phyloP scores from a whole-genome alignment of 164 flowering plant genomes.

The Cinnamomum micranthum region DNA sequence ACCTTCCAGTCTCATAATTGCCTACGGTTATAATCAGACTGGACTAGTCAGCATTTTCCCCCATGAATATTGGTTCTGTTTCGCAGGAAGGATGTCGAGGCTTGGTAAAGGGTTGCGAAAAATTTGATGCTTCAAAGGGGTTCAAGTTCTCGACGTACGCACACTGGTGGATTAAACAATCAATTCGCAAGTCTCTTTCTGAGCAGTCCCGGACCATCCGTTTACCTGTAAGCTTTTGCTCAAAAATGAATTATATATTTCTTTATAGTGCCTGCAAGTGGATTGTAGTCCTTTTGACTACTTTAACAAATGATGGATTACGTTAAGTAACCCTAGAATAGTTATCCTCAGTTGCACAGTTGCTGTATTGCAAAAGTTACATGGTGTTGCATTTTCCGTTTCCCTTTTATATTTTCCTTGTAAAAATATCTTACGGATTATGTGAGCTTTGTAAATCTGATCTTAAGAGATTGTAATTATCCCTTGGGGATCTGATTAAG shows the following conservation, averaged over 20 bases:
- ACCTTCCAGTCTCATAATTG: background rate
- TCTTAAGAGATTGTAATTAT: no score
- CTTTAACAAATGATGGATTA: no score
- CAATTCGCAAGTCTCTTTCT: slow-evolving; percentile 78
- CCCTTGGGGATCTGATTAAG: no score
- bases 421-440: no score
- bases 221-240: slow-evolving; percentile 55
- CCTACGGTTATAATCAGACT: background rate
- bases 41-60: background rate
- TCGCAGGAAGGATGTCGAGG: slow-evolving; percentile 94
- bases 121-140: slow-evolving; percentile 92
- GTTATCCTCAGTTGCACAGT: no score
- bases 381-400: no score
- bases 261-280: background rate
- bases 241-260: background rate
- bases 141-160: slow-evolving; percentile 98
- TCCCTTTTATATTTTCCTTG: no score
- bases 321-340: no score
- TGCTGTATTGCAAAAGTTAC: no score
- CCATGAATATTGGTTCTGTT: background rate
- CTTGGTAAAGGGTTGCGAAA: slow-evolving; percentile 80
- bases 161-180: slow-evolving; percentile 98
- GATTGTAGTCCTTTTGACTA: no score
- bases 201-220: slow-evolving; percentile 86
- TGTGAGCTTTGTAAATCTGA: no score